These are phyloP conservation scores for Przewalskia tangutica DNA, from an alignment of 257 asterid species.

Conservation along the genomic window DNA sequence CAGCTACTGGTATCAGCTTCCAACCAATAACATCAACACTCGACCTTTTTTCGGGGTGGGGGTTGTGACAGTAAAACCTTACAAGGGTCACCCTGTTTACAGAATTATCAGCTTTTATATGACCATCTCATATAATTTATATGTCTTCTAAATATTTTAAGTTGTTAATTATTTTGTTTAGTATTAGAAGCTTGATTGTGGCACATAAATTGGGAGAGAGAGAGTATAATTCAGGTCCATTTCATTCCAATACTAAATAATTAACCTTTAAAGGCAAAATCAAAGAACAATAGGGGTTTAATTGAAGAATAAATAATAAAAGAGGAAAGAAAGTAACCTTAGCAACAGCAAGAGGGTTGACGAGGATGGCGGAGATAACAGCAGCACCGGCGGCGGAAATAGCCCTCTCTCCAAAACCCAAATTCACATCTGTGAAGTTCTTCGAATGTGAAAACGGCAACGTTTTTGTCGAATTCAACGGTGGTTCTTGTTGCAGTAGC, in stretches of 20 bases:
- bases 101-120: background rate
- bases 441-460: background rate
- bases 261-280: background rate
- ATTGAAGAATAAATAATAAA: background rate
- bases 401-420: constrained; percentile 63
- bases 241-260: background rate
- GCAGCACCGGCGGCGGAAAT: constrained; percentile 82
- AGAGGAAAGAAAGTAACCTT: constrained; percentile 23
- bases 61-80: background rate
- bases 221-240: background rate
- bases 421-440: constrained; percentile 25
- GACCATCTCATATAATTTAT: background rate
- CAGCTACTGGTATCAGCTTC: background rate
- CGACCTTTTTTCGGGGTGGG: background rate
- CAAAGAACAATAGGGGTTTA: background rate
- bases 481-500: constrained; percentile 26
- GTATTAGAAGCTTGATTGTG: too few species aligned
- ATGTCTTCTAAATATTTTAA: too few species aligned
- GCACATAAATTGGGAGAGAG: too few species aligned
- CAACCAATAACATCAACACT: background rate
- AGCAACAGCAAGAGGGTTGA: constrained; percentile 85
- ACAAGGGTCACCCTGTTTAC: background rate
- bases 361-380: constrained; percentile 59
- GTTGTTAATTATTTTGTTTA: too few species aligned
- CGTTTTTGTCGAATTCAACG: constrained; percentile 30